Percentiles rank a stretch among this genome's conserved stretches.
phyloP scores from a whole-genome alignment of 2,329 filamentous ascomycete species.

The Nothopassalora personata region DNA sequence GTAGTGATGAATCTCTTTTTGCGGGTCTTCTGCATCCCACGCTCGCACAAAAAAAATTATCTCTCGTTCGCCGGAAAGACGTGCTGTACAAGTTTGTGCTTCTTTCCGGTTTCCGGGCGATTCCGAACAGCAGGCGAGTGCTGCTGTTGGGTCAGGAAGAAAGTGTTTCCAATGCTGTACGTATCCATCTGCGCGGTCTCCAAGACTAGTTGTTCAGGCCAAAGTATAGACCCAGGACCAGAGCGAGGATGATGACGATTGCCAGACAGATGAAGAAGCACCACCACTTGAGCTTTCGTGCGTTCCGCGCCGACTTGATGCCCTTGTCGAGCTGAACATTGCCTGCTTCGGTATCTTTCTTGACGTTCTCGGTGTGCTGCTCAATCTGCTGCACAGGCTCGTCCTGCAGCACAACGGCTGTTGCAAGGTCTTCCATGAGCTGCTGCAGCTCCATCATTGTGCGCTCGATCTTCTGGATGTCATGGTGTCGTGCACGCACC shows the following conservation, averaged over 20 bases:
- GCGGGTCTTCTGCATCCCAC: not conserved
- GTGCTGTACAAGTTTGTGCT: conserved; percentile 3
- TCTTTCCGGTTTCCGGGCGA: not conserved
- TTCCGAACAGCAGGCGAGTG: not conserved
- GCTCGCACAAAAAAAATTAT: not conserved
- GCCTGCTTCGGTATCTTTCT: conserved; percentile 61
- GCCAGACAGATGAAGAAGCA: conserved; percentile 55
- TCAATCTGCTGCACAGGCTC: conserved; percentile 57
- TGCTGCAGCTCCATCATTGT: conserved; percentile 64
- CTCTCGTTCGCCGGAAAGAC: not conserved
- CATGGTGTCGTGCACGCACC: conserved; percentile 76
- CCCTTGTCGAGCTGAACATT: conserved; percentile 65
- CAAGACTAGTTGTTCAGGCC: conserved; percentile 29
- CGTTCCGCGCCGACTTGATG: conserved; percentile 60
- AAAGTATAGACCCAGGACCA: conserved; percentile 47
- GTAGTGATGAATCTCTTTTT: not conserved
- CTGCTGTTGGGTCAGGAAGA: not conserved
- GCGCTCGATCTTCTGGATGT: conserved; percentile 73
- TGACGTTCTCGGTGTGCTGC: conserved; percentile 60
- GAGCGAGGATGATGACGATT: conserved; percentile 46
- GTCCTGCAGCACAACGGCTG: conserved; percentile 69
- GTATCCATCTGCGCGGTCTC: not conserved
- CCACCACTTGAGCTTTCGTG: conserved; percentile 77
- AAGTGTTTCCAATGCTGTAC: not conserved
- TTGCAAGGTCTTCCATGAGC: conserved; percentile 70